phyloP scores from a whole-genome alignment of 352 stramenopile species.

The Globisporangium echinulatum region DNA sequence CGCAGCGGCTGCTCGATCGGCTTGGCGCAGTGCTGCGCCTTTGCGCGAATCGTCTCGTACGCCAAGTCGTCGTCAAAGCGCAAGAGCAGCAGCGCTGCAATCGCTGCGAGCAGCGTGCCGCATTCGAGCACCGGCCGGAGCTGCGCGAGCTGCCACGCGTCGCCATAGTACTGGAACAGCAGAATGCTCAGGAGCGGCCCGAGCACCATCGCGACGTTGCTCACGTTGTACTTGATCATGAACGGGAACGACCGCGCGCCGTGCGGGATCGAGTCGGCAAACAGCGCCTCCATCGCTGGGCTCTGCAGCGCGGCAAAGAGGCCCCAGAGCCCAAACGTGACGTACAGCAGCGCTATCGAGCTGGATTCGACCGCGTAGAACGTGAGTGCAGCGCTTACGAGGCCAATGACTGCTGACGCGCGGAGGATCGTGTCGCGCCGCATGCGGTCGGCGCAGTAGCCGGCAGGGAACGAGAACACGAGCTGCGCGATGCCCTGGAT shows the following conservation, averaged over 20 bases:
- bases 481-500: conserved; percentile 79
- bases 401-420: conserved; percentile 45
- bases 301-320: conserved; percentile 64
- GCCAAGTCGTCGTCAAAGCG: conserved; percentile 58
- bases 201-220: conserved; percentile 60
- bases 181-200: conserved; percentile 46
- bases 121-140: conserved; percentile 57
- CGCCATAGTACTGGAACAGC: conserved; percentile 58
- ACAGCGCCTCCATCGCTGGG: conserved; percentile 64
- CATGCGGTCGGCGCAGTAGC: conserved; percentile 61
- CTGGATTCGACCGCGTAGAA: conserved; percentile 45
- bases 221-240: conserved; percentile 82
- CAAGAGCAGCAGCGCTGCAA: conserved; percentile 42
- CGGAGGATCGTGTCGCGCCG: conserved; percentile 64
- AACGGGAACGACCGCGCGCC: conserved; percentile 60
- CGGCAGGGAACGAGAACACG: conserved; percentile 57
- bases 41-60: conserved; percentile 27
- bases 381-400: conserved; percentile 40
- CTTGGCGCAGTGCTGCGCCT: not conserved
- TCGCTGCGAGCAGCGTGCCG: conserved; percentile 40
- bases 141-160: conserved; percentile 49
- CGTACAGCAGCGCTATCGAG: conserved; percentile 43
- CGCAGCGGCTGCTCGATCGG: conserved; percentile 30
- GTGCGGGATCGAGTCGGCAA: conserved; percentile 69
- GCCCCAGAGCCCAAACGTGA: conserved; percentile 60